Evolutionary conservation across 2,329 filamentous ascomycete species (phyloP).

Genomic region (Xylaria sp.): DNA sequence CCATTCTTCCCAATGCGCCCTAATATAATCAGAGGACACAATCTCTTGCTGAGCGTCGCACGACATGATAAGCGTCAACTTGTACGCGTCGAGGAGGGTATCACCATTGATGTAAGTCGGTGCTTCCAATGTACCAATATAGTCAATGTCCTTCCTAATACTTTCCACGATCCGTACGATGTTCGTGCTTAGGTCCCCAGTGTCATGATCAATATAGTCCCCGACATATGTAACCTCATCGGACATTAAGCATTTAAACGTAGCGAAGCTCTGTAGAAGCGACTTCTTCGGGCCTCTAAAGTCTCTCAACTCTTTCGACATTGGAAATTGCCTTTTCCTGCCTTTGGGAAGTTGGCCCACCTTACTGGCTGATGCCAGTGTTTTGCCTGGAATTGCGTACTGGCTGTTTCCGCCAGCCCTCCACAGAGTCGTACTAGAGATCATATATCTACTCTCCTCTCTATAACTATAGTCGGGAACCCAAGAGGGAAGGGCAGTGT

Average conservation of each 20-base stretch:
- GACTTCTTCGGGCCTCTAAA: conserved; percentile 28
- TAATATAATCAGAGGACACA: conserved; percentile 11
- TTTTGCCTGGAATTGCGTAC: conserved; percentile 3
- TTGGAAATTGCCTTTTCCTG: conserved; percentile 7
- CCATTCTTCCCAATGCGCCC: conserved; percentile 21
- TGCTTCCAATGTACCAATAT: not conserved
- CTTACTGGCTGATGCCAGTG: not conserved
- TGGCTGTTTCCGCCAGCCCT: conserved; percentile 11
- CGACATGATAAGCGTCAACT: conserved; percentile 25
- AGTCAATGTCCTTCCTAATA: conserved; percentile 18
- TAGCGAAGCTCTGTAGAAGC: conserved; percentile 33
- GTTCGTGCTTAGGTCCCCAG: not conserved
- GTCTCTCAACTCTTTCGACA: conserved; percentile 22
- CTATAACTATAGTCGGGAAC: conserved; percentile 29
- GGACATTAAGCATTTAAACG: conserved; percentile 31
- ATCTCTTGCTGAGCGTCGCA: conserved; percentile 20
- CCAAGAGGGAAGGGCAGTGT: conserved; percentile 32
- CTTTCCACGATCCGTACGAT: conserved; percentile 7
- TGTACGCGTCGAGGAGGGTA: conserved; percentile 19
- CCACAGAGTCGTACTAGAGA: conserved; percentile 11
- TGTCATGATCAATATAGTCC: conserved; percentile 18
- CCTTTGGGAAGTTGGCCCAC: conserved; percentile 18
- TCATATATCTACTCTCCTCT: conserved; percentile 16
- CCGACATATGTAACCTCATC: conserved; percentile 35
- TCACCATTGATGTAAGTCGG: conserved; percentile 23